phyloP scores from a whole-genome alignment of 306 rosid species.

The Dryas octopetala region DNA sequence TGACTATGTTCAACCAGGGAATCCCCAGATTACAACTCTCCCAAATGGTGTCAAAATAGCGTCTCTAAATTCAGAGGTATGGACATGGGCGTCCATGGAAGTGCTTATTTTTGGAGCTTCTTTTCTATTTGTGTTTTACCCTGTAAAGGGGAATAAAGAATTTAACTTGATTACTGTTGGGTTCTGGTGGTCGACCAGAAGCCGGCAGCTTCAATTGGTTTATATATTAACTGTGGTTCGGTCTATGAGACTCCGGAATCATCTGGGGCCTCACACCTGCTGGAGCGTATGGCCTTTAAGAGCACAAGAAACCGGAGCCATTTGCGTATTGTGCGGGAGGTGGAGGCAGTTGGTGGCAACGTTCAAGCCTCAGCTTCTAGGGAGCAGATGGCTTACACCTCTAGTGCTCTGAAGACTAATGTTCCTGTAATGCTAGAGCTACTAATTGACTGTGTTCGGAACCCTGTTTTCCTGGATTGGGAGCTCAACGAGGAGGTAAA shows the following conservation, averaged over 20 bases:
- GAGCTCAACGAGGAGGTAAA: constrained; percentile 90
- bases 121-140: neutral
- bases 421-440: constrained; percentile 95
- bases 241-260: constrained; percentile 73
- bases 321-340: constrained; percentile 82
- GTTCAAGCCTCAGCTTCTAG: constrained; percentile 84
- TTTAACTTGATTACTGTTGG: neutral
- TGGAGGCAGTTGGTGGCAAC: constrained; percentile 91
- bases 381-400: constrained; percentile 94
- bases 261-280: constrained; percentile 78
- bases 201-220: constrained; percentile 83
- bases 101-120: constrained; percentile 4
- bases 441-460: constrained; percentile 74
- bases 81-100: neutral
- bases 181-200: constrained; percentile 44
- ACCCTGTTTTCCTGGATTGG: constrained; percentile 90
- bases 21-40: constrained; percentile 68
- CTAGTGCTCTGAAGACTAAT: constrained; percentile 80
- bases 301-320: constrained; percentile 79
- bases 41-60: constrained; percentile 83
- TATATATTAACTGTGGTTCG: constrained; percentile 77
- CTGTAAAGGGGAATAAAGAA: neutral
- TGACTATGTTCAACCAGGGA: constrained; percentile 62
- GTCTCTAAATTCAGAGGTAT: constrained; percentile 68
- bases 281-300: constrained; percentile 90